A percentile compares a stretch with the other conserved stretches of the same genome.
phyloP scores from a whole-genome alignment of 148 eudicot genomes.

The Pouteria glomerata region DNA sequence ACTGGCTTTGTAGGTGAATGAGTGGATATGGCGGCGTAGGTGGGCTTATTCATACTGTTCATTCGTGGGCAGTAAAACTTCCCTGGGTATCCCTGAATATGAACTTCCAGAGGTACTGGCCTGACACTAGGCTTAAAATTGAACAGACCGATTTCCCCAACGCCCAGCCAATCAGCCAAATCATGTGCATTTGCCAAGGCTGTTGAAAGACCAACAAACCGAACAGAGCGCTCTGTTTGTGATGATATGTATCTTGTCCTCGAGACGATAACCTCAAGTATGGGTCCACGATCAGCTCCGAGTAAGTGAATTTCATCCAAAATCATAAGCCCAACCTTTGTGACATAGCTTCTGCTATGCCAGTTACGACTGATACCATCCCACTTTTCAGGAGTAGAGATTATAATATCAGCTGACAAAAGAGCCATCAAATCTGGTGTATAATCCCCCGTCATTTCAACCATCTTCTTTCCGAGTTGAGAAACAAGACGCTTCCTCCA shows the following conservation, averaged over 20 bases:
- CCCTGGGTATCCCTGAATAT: constrained; percentile 99
- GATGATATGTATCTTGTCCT: constrained; percentile 99
- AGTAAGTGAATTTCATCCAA: constrained; percentile 97
- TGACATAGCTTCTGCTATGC: constrained; percentile 89
- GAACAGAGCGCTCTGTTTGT: constrained; percentile 84
- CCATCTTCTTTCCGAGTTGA: constrained; percentile 91
- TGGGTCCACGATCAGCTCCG: constrained; percentile 98
- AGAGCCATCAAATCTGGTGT: constrained; percentile 94
- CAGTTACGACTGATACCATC: constrained; percentile 99
- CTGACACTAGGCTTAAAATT: constrained; percentile 98
- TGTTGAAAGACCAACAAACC: constrained; percentile 96
- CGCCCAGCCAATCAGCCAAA: constrained; percentile 98
- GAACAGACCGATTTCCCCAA: constrained; percentile 77
- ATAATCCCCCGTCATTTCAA: constrained; percentile 98
- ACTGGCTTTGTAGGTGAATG: constrained; percentile 99
- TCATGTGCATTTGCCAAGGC: constrained; percentile 98
- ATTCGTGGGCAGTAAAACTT: constrained; percentile 97
- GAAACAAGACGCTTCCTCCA: constrained; percentile 87
- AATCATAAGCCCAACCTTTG: constrained; percentile 97
- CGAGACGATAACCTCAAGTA: constrained; percentile 98
- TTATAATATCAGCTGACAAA: constrained; percentile 89
- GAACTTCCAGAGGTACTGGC: constrained; percentile 99
- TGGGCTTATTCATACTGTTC: constrained; percentile 99
- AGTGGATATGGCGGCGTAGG: constrained; percentile 92
- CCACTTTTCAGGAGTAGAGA: constrained; percentile 99